These are phyloP conservation scores for Ascochyta clinopodiicola DNA, from an alignment of 2,329 filamentous ascomycete species.

Conservation along the genomic window DNA sequence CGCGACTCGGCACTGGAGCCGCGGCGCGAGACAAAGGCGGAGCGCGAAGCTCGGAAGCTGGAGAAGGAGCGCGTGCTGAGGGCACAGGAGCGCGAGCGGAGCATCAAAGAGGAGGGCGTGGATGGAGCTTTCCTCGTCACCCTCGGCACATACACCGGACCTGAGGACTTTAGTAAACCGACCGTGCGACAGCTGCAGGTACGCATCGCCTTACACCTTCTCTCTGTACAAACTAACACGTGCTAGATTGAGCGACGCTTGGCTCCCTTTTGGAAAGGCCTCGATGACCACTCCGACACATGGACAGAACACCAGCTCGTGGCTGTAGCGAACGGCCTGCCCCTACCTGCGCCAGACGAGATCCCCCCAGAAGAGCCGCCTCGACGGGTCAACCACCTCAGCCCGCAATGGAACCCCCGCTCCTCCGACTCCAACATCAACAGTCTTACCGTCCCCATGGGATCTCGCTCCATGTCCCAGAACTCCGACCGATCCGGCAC, in stretches of 20 bases:
- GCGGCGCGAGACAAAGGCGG: constrained; percentile 86
- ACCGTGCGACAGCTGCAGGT: constrained; percentile 91
- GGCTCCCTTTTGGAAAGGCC: constrained; percentile 93
- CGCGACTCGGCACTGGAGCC: constrained; percentile 61
- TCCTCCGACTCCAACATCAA: constrained; percentile 68
- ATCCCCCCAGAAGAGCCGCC: constrained; percentile 72
- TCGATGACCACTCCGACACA: constrained; percentile 84
- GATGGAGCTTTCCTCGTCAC: constrained; percentile 96
- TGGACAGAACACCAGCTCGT: constrained; percentile 98
- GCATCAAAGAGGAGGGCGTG: constrained; percentile 88
- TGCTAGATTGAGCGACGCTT: constrained; percentile 87
- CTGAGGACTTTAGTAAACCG: constrained; percentile 91
- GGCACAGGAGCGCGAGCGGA: constrained; percentile 85
- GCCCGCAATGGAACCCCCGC: constrained; percentile 51
- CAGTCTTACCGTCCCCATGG: constrained; percentile 79
- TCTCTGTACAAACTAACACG: constrained; percentile 12
- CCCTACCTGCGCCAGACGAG: constrained; percentile 83
- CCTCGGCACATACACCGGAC: constrained; percentile 87
- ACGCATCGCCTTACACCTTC: constrained; percentile 41
- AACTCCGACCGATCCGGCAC: constrained; percentile 73
- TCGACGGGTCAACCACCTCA: constrained; percentile 50
- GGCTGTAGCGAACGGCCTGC: constrained; percentile 82
- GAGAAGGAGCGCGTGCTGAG: constrained; percentile 80
- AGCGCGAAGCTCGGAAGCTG: constrained; percentile 83
- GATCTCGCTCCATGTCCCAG: constrained; percentile 76